phyloP scores from a whole-genome alignment of 331 rosid genomes.

The Rosa hybrid region DNA sequence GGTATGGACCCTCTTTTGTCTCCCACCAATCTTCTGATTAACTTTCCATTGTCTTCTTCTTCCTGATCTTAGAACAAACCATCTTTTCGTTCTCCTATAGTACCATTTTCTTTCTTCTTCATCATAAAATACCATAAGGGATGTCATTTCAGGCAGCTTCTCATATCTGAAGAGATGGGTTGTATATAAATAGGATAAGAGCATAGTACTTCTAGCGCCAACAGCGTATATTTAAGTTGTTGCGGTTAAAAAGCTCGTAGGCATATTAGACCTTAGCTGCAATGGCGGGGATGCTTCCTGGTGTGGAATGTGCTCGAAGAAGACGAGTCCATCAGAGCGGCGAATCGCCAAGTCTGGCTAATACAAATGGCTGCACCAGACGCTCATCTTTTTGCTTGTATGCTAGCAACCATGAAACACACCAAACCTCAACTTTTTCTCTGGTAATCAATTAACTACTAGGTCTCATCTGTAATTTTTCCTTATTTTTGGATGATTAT shows the following conservation, averaged over 20 bases:
- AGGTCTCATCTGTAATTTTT: background rate
- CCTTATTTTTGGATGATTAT: background rate
- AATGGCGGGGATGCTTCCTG: conserved; percentile 91
- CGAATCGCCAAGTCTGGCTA: conserved; percentile 35
- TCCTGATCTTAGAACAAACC: background rate
- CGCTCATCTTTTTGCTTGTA: conserved; percentile 64
- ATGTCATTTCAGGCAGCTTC: conserved; percentile 4
- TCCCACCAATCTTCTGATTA: conserved; percentile 15
- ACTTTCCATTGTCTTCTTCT: background rate
- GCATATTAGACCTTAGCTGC: background rate
- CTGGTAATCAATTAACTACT: conserved; percentile 16
- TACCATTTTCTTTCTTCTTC: background rate
- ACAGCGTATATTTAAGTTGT: background rate
- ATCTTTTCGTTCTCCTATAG: too few species aligned
- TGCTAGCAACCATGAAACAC: conserved; percentile 46
- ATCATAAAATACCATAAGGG: too few species aligned
- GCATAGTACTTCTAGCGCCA: background rate
- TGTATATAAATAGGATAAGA: background rate
- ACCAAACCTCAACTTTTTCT: conserved; percentile 33
- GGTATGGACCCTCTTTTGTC: conserved; percentile 40
- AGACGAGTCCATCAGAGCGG: conserved; percentile 58
- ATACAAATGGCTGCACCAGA: conserved; percentile 35
- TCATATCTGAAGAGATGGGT: background rate
- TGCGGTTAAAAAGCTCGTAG: background rate
- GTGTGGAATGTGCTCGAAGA: conserved; percentile 86